phyloP scores from a whole-genome alignment of 2,329 filamentous ascomycete genomes.

The Ascochyta pisi region DNA sequence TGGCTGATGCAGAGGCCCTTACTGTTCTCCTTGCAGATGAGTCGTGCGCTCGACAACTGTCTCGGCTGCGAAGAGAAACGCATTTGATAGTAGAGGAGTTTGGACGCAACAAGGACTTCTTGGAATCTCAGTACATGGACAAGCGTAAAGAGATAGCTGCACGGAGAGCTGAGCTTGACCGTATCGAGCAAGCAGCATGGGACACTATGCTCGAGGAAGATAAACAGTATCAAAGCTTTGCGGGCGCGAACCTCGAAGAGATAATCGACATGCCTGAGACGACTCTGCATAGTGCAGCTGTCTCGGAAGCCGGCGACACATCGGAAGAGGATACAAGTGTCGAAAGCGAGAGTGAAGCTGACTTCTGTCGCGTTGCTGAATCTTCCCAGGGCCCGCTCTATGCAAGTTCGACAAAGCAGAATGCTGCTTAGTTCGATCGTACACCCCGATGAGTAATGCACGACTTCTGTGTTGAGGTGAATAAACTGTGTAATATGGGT shows the following conservation, averaged over 20 bases:
- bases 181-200: neutral
- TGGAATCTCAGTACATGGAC: neutral
- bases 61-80: neutral
- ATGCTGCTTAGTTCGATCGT: neutral
- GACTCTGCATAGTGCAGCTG: neutral
- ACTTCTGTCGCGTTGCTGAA: neutral
- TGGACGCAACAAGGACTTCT: constrained; percentile 3
- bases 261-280: neutral
- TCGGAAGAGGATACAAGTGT: constrained; percentile 1
- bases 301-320: neutral
- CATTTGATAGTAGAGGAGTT: constrained; percentile 1
- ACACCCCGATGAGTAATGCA: too few relatives aligned
- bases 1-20: constrained; percentile 1
- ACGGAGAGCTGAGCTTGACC: constrained; percentile 1
- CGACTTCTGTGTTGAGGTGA: neutral
- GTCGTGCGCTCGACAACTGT: neutral
- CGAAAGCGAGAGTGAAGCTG: neutral
- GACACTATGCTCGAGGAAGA: constrained; percentile 1
- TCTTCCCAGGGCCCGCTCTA: neutral
- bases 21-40: neutral
- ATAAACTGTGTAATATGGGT: neutral
- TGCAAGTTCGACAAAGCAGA: neutral
- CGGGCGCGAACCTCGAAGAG: neutral
- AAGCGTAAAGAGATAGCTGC: constrained; percentile 1
- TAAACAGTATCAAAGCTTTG: neutral